Evolutionary conservation across 2,329 filamentous ascomycete species (phyloP).

Genomic region (Bipolaris zeicola): DNA sequence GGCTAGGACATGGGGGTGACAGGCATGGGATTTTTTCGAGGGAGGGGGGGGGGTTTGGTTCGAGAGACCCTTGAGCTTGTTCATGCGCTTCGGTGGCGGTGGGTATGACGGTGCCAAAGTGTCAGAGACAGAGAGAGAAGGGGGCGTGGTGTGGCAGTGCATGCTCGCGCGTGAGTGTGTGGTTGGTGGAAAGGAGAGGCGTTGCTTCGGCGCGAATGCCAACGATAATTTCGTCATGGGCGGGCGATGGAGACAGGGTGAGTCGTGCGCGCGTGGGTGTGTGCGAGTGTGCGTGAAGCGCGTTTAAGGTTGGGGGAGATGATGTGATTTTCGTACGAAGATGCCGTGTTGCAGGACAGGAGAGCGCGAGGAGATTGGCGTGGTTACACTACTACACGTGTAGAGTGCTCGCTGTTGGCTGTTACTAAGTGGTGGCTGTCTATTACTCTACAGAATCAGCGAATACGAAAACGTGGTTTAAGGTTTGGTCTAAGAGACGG

Average conservation of each 20-base stretch:
- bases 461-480: conserved; percentile 11
- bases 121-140: too few relatives aligned
- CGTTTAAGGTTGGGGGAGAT: background rate
- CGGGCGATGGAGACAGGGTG: background rate
- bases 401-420: background rate
- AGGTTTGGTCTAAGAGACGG: conserved; percentile 12
- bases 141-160: background rate
- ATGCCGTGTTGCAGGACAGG: background rate
- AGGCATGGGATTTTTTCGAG: background rate
- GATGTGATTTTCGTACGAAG: background rate
- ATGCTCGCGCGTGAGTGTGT: background rate
- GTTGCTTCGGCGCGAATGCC: conserved; percentile 7
- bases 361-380: background rate
- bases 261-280: background rate
- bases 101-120: too few relatives aligned
- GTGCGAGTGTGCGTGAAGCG: background rate
- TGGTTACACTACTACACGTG: background rate
- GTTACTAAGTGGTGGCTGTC: background rate
- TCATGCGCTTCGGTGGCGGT: background rate
- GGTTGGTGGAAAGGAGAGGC: conserved; percentile 1
- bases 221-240: background rate
- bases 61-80: background rate
- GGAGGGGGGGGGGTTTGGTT: background rate
- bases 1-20: background rate
- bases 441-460: conserved; percentile 1